Conservation (phyloP, 352 stramenopile species). For the Achlya hypogyna region DNA sequence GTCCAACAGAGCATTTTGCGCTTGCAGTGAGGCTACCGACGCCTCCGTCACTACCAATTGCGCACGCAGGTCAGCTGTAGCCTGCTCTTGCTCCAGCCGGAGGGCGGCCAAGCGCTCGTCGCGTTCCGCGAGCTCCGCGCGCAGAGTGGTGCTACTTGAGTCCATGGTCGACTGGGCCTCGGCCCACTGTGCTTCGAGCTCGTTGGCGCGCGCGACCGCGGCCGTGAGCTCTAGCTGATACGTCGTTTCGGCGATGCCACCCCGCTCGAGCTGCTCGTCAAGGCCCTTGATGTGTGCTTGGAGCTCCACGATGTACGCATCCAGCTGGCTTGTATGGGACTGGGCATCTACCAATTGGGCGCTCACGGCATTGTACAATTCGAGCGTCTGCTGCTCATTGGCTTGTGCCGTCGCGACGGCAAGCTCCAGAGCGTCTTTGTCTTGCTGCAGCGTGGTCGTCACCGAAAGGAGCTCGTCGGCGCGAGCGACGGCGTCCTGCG, state of each 20-base stretch:
- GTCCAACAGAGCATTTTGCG: not conserved
- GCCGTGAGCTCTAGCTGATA: conserved; percentile 12
- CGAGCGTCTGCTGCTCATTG: conserved; percentile 18
- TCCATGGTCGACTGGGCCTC: conserved; percentile 8
- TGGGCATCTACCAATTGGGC: conserved; percentile 4
- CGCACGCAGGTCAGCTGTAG: not conserved
- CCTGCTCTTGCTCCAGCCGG: conserved; percentile 5
- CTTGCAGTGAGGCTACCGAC: not conserved
- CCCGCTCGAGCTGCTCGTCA: conserved; percentile 8
- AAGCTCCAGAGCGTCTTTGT: conserved; percentile 18
- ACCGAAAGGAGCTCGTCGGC: conserved; percentile 11
- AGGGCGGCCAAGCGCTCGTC: conserved; percentile 8
- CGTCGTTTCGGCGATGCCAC: conserved; percentile 14
- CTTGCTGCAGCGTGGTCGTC: conserved; percentile 18
- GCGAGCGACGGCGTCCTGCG: not conserved
- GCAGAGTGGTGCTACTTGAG: not conserved
- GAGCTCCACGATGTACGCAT: conserved; percentile 1
- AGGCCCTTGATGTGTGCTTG: conserved; percentile 1
- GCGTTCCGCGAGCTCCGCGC: conserved; percentile 8
- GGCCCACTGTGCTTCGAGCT: conserved; percentile 17
- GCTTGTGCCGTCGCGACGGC: conserved; percentile 1
- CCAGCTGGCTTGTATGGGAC: not conserved
- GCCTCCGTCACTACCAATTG: not conserved
- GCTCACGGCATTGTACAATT: conserved; percentile 12
- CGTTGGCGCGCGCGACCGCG: conserved; percentile 13